phyloP scores from a whole-genome alignment of 495 filamentous ascomycete genomes.

The Talaromyces borbonicus region DNA sequence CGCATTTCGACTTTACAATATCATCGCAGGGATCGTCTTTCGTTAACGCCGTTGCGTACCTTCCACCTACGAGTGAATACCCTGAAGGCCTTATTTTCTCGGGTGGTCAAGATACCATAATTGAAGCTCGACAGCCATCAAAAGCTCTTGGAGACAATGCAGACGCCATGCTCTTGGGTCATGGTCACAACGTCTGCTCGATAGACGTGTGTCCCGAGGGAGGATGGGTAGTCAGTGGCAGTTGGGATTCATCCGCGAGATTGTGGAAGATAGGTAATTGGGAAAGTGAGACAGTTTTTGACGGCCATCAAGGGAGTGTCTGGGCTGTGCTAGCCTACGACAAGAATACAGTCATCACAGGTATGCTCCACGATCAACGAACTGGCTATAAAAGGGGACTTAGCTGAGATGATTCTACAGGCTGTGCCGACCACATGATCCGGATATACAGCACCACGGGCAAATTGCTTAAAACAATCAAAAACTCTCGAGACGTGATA shows the following conservation, averaged over 20 bases:
- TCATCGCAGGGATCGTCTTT: slow-evolving; percentile 68
- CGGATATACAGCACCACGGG: slow-evolving; percentile 66
- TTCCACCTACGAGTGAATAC: slow-evolving; percentile 56
- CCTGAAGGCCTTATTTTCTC: slow-evolving; percentile 79
- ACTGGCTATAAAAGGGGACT: not conserved
- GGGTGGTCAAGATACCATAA: slow-evolving; percentile 81
- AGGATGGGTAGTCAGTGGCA: slow-evolving; percentile 74
- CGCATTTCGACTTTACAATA: slow-evolving; percentile 65
- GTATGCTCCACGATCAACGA: slow-evolving; percentile 22
- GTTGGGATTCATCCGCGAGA: slow-evolving; percentile 83
- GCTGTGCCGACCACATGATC: slow-evolving; percentile 80
- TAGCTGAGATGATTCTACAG: slow-evolving; percentile 20
- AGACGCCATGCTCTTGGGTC: slow-evolving; percentile 76
- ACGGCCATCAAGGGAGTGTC: slow-evolving; percentile 70
- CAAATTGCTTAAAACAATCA: slow-evolving; percentile 54
- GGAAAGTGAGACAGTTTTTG: slow-evolving; percentile 60
- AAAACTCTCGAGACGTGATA: slow-evolving; percentile 68
- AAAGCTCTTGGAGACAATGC: slow-evolving; percentile 62
- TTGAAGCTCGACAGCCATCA: slow-evolving; percentile 71
- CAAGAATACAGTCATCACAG: slow-evolving; percentile 72
- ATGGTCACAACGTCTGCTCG: slow-evolving; percentile 76
- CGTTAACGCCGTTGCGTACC: slow-evolving; percentile 73
- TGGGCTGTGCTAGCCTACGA: slow-evolving; percentile 88
- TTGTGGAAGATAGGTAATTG: slow-evolving; percentile 69
- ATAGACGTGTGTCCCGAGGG: slow-evolving; percentile 66